Evolutionary conservation across 768 basidiomycete genomes (phyloP).

Genomic region (Strobilomyces dryophilus): DNA sequence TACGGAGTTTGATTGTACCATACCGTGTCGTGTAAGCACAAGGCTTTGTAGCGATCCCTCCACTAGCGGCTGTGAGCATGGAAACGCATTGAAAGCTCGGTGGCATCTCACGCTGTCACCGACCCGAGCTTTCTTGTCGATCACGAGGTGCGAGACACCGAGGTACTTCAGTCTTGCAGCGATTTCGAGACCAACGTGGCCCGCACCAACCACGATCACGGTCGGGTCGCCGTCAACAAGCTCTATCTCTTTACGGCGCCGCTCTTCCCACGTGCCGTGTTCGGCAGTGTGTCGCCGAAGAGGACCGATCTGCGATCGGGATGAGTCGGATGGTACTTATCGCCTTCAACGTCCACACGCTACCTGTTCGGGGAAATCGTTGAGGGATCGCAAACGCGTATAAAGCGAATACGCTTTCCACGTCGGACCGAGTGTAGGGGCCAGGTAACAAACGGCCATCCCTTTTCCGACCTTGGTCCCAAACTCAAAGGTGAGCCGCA

Average conservation of each 20-base stretch:
- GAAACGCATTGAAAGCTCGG: background rate
- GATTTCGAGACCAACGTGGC: slow-evolving; percentile 62
- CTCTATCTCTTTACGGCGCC: slow-evolving; percentile 19
- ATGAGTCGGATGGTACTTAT: background rate
- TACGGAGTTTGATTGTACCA: slow-evolving; percentile 45
- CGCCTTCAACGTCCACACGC: background rate
- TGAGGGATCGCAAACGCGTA: slow-evolving; percentile 58
- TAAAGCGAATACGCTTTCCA: slow-evolving; percentile 64
- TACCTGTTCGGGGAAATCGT: slow-evolving; percentile 50
- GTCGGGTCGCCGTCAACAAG: slow-evolving; percentile 49
- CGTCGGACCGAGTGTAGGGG: slow-evolving; percentile 36
- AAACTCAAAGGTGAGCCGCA: slow-evolving; percentile 55
- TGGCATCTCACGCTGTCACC: slow-evolving; percentile 39
- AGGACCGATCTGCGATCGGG: background rate
- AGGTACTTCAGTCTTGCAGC: slow-evolving; percentile 65
- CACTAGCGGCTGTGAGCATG: slow-evolving; percentile 29
- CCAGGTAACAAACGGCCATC: slow-evolving; percentile 51
- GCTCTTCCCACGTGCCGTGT: slow-evolving; percentile 43
- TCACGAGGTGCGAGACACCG: slow-evolving; percentile 49
- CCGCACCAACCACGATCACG: slow-evolving; percentile 61
- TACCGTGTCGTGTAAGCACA: too few species aligned
- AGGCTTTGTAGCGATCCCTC: slow-evolving; percentile 34
- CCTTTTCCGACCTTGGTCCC: slow-evolving; percentile 45
- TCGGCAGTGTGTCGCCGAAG: background rate
- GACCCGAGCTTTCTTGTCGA: slow-evolving; percentile 49